Base-by-base conservation (phyloP, 352 stramenopile genomes). In the Aphanomyces cochlioides region DNA sequence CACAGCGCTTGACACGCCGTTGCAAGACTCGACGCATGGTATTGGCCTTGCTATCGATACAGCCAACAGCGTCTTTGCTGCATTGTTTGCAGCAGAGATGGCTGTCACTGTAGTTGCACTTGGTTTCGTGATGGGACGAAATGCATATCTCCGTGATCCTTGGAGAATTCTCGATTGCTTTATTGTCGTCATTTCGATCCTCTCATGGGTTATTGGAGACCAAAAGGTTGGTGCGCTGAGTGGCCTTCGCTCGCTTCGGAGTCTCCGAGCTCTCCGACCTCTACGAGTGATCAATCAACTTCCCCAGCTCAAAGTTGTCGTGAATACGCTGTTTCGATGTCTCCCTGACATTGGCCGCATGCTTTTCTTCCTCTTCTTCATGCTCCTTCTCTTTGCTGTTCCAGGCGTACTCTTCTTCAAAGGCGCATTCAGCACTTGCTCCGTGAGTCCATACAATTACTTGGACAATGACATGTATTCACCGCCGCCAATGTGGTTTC, bases 361-460 rank as follows among this genome's bases (percentile, higher is more conserved):
- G 69, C 34, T 92, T 74, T 84, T 97, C 2, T 73, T 95, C 5
- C 84, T 97, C 57, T 78, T 99, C 3, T 98, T 88, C 63, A 83
- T 90, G 63, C 77, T 98, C 79, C 79, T 98, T 36, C 95, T 98
- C 47, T 99, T 98, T 79, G 95, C 89, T 66, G 98, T 98, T 64
- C 79, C 98, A 65, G 88, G 90, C 4, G 91, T 98, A 0, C 96
- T 92, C 47, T 98, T 98, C 69, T 79, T 98, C 57, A 98, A 98
- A 74, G 95, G 93, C 4, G 79, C 78, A 3, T 92, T 98, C 75
- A 86, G 93, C 67, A 54, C 76, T 0, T 98, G 94, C 72, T 72
- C 61, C 12, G 60, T 74, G 7, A 69, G 67, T 4, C 67, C 67
- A 0, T 73, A 73, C 21, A 10, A 60, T 10, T 73, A 73, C 21